These are phyloP conservation scores for Backusella luteola DNA, from an alignment of 192 early-diverging fungal genomes.

Conservation along the genomic window DNA sequence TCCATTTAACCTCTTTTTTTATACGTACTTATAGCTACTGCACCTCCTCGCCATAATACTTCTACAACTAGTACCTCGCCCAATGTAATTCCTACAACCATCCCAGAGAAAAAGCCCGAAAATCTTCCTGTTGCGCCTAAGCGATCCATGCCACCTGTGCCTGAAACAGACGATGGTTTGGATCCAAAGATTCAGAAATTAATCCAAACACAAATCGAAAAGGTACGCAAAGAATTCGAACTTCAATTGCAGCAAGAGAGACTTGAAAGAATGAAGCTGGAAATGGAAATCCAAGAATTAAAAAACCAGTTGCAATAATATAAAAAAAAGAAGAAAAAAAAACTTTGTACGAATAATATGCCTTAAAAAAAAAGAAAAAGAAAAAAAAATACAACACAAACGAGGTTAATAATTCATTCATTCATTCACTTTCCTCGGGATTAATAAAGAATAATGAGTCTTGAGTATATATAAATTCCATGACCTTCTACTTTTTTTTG, in stretches of 20 bases:
- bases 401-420: not conserved
- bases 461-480: not conserved
- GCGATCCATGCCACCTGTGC: constrained; percentile 9
- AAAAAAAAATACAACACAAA: not conserved
- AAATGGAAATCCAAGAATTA: constrained; percentile 24
- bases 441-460: not conserved
- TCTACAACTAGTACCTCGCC: not conserved
- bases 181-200: constrained; percentile 12
- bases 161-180: not conserved
- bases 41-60: not conserved
- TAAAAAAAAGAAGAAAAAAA: not conserved
- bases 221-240: constrained; percentile 25
- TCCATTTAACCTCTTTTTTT: no score
- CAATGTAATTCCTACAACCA: not conserved
- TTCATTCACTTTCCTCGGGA: not conserved
- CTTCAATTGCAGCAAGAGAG: constrained; percentile 21
- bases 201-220: constrained; percentile 19
- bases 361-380: not conserved
- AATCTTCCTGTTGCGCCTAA: constrained; percentile 8
- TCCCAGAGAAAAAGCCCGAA: not conserved
- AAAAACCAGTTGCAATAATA: not conserved
- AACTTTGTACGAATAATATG: not conserved
- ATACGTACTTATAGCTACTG: not conserved
- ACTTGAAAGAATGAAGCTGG: constrained; percentile 10
- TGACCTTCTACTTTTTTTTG: not conserved